phyloP scores from a whole-genome alignment of 768 basidiomycete species.

The Pleurotus citrinopileatus region DNA sequence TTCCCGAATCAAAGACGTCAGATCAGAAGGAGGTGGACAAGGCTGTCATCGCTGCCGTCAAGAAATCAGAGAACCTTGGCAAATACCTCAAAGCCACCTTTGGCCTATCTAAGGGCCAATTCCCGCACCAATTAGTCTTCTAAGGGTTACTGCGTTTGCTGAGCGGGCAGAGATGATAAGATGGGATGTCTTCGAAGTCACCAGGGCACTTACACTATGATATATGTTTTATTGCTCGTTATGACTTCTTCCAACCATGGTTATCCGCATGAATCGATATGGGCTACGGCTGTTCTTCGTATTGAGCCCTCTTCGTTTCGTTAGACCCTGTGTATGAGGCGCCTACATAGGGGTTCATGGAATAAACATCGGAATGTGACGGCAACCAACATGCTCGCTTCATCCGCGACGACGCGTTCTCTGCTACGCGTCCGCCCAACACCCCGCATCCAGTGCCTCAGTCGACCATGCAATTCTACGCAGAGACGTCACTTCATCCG shows the following conservation, averaged over 20 bases:
- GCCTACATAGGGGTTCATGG: neutral
- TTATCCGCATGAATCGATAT: conserved; percentile 7
- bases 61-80: conserved; percentile 85
- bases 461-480: neutral
- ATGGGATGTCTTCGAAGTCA: conserved; percentile 15
- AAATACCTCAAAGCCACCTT: conserved; percentile 94
- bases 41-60: conserved; percentile 77
- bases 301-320: neutral
- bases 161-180: conserved; percentile 15
- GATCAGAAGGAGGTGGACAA: conserved; percentile 91
- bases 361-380: conserved; percentile 1
- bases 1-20: conserved; percentile 82
- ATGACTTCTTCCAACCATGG: conserved; percentile 5
- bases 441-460: neutral
- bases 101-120: conserved; percentile 96
- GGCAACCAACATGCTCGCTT: neutral
- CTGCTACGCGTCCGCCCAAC: neutral
- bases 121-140: conserved; percentile 92
- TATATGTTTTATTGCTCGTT: conserved; percentile 15
- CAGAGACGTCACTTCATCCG: conserved; percentile 25
- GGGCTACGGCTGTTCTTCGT: conserved; percentile 5
- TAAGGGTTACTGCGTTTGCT: conserved; percentile 34
- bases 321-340: neutral
- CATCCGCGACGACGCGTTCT: conserved; percentile 1
- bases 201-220: conserved; percentile 14